Evolutionary conservation across 1,284 basidiomycete species (phyloP), one percentile per base, ranked within the genome.

Genomic region (Erythrobasidium hasegawianum): DNA sequence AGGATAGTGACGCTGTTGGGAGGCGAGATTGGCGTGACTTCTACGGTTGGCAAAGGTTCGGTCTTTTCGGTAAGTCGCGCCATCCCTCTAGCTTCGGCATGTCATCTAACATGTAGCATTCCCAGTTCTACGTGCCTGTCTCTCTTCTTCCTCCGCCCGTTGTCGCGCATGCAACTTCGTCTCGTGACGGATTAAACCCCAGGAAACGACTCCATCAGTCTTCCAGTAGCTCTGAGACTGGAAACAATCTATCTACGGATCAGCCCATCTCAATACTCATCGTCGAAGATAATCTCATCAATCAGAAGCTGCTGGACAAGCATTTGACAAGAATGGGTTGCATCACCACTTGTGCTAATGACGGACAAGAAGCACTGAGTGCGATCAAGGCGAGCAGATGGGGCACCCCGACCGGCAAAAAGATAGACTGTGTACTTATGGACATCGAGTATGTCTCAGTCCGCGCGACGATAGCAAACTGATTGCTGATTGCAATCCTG

Each of bases 201-300:
- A 33, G 33, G 33, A 33, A 33, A 11, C 33, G 33, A 33, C 33
- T 11, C 5, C 33, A 33, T 33, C 33, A 33, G 11, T 33, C 33
- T 33, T 33, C 33, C 4, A 33, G 33, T 11, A 11, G 33, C 4
- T 33, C 33, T 33, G 33, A 33, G 33, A 4, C 11, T 33, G 33
- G 11, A 33, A 11, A 33, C 33, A 33, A 5, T 11, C 5, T 5
- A 4, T 5, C 33, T 5, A 11, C 33, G 33, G 33, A 33, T 4
- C 33, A 33, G 33, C 33, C 47, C 18, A n/a, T 71, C n/a, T 64
- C 57, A 4, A 39, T 74, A 9, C 58, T 72, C 0, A 50, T 72
- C 8, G 68, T 68, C 1, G 73, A 74, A 54, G 73, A 74, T 43
- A 74, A 74, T 55, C 56, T 67, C 0, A 70, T 74, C 41, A 72